phyloP scores from a whole-genome alignment of 495 filamentous ascomycete genomes.

The Talaromyces nanjingensis region DNA sequence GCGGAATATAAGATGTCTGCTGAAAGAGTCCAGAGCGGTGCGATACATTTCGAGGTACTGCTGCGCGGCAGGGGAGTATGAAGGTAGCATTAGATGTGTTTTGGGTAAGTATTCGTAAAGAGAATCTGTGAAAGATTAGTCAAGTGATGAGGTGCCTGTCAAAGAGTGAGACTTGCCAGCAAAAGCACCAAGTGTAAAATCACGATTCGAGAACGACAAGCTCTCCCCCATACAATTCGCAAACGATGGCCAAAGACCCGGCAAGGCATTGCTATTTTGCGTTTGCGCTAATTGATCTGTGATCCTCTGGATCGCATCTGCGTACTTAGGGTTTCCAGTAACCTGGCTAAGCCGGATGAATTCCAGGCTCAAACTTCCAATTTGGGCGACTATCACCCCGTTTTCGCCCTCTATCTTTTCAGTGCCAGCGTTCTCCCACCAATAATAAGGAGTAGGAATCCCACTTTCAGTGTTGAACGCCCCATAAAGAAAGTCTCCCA shows the following conservation, averaged over 20 bases:
- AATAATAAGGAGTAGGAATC: slow-evolving; percentile 21
- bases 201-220: slow-evolving; percentile 3
- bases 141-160: neutral
- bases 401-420: neutral
- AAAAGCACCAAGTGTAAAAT: slow-evolving; percentile 7
- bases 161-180: neutral
- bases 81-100: slow-evolving; percentile 28
- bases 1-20: slow-evolving; percentile 36
- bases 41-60: slow-evolving; percentile 41
- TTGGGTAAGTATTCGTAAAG: slow-evolving; percentile 28
- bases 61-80: slow-evolving; percentile 9
- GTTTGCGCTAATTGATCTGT: slow-evolving; percentile 70
- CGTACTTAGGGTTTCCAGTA: slow-evolving; percentile 78
- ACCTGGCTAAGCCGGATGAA: slow-evolving; percentile 90
- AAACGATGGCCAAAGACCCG: slow-evolving; percentile 57
- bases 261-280: slow-evolving; percentile 58
- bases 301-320: slow-evolving; percentile 85
- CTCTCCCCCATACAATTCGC: slow-evolving; percentile 1
- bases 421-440: slow-evolving; percentile 1
- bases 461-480: slow-evolving; percentile 33
- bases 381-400: slow-evolving; percentile 56
- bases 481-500: slow-evolving; percentile 31
- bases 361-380: slow-evolving; percentile 82
- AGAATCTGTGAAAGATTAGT: slow-evolving; percentile 18
- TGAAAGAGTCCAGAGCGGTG: slow-evolving; percentile 22